Base-by-base conservation (phyloP, 2,329 filamentous ascomycete genomes). In the Aureobasidium subglaciale region DNA sequence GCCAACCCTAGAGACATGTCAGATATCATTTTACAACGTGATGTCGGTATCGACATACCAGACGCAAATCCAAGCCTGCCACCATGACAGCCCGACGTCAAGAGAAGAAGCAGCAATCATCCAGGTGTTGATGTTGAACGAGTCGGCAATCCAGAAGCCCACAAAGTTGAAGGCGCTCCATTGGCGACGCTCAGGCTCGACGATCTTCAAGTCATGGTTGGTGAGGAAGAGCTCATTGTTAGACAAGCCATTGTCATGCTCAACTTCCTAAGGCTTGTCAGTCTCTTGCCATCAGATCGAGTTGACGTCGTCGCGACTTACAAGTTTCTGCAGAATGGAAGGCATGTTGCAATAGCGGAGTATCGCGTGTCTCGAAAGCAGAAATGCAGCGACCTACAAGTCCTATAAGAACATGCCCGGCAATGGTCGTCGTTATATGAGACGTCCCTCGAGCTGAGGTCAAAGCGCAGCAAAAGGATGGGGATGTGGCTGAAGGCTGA, bases 151-250 rank as follows among this genome's bases (percentile, higher is more conserved):
- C 88, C 88, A 92, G 68, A 93, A 69, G 13, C 83, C 87, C 37
- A 95, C 86, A 67, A 90, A 96, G 70, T 95, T 95, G 83, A 87
- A 90, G 27, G 86, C 75, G 16, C 84, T 84, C 90, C 91, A 96
- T 79, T 88, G 82, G 55, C 91, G 83, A 57, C 89, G 82, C 60
- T 82, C 83, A 15, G 83, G 84, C 67, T 95, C 90, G 50, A 96
- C 89, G 65, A 83, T 70, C 56, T 66, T 65, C 52, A 64, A 50
- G 56, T 65, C 54, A 40, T 88, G 73, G 70, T 96, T 96, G 62
- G 83, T 88, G 67, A 96, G 80, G 86, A 96, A 90, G 62, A 95
- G 76, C 75, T 96, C 88, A 15, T 85, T 80, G 53, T 80, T 84
- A 7, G 84, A 87, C 64, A 96, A 78, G 42, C 88, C 89, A 1